These are phyloP conservation scores for Pseudoscleropodium purum DNA, from an alignment of 225 moss, liverwort and hornwort genomes.

Conservation along the genomic window DNA sequence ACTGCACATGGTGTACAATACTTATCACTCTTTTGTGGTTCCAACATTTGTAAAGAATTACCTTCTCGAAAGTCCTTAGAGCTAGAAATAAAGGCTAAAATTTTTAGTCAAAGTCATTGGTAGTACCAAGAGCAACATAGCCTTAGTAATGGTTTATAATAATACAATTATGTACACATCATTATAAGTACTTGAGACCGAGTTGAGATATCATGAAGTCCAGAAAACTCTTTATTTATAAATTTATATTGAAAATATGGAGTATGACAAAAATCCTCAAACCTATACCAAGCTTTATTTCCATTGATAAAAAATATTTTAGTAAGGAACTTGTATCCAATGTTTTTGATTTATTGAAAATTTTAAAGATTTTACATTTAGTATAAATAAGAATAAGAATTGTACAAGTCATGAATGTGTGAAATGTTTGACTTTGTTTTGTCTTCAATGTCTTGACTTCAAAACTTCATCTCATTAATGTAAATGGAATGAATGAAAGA, in stretches of 20 bases:
- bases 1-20: rapidly evolving
- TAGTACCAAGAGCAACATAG: rapidly evolving
- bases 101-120: neutral
- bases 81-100: rapidly evolving
- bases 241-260: neutral
- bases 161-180: neutral
- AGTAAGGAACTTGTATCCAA: neutral
- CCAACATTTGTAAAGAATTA: neutral
- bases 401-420: neutral
- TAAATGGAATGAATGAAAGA: neutral
- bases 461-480: neutral
- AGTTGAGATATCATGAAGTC: neutral
- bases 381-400: neutral
- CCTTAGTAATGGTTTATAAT: neutral
- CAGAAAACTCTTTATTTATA: too few relatives aligned
- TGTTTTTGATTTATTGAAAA: neutral
- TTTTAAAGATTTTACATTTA: neutral
- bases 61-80: neutral
- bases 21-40: too few relatives aligned
- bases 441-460: neutral
- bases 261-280: neutral
- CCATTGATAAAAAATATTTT: neutral
- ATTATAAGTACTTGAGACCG: neutral
- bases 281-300: neutral
- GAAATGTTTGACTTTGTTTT: neutral